Conservation (phyloP, 768 basidiomycete species). For the Lentinus brumalis region DNA sequence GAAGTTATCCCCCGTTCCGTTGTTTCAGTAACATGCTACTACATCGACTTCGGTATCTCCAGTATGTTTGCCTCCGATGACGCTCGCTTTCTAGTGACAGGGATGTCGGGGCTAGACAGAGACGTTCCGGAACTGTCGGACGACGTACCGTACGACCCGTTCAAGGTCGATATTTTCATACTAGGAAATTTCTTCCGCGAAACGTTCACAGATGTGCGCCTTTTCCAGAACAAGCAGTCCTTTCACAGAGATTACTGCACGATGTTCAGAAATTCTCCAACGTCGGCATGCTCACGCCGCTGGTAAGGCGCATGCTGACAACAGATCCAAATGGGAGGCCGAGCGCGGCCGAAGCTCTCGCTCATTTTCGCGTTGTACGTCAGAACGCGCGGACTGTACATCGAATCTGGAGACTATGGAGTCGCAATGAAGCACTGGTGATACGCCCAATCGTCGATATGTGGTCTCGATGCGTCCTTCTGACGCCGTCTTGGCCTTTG, state of each 20-base stretch:
- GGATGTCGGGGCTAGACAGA: slow-evolving; percentile 13
- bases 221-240: slow-evolving; percentile 2
- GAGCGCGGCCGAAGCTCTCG: slow-evolving; percentile 11
- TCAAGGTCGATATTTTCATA: slow-evolving; percentile 27
- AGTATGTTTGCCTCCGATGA: slow-evolving; percentile 9
- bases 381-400: not conserved
- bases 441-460: not conserved
- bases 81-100: slow-evolving; percentile 8
- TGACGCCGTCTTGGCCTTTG: not conserved
- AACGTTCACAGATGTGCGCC: slow-evolving; percentile 12
- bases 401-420: not conserved
- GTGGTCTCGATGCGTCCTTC: not conserved
- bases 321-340: slow-evolving; percentile 12
- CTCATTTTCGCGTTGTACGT: not conserved
- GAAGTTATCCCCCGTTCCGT: not conserved
- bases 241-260: too few relatives aligned
- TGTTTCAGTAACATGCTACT: slow-evolving; percentile 25
- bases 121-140: slow-evolving; percentile 23
- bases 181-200: slow-evolving; percentile 20
- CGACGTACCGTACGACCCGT: slow-evolving; percentile 25
- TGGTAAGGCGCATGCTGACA: slow-evolving; percentile 9
- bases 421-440: not conserved
- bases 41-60: slow-evolving; percentile 31
- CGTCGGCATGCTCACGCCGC: slow-evolving; percentile 11
- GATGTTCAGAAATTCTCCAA: slow-evolving; percentile 17